Percentiles rank a stretch among this genome's conserved stretches.
phyloP scores from a whole-genome alignment of 2,329 filamentous ascomycete genomes.

The Ceratocystis alfenasii region DNA sequence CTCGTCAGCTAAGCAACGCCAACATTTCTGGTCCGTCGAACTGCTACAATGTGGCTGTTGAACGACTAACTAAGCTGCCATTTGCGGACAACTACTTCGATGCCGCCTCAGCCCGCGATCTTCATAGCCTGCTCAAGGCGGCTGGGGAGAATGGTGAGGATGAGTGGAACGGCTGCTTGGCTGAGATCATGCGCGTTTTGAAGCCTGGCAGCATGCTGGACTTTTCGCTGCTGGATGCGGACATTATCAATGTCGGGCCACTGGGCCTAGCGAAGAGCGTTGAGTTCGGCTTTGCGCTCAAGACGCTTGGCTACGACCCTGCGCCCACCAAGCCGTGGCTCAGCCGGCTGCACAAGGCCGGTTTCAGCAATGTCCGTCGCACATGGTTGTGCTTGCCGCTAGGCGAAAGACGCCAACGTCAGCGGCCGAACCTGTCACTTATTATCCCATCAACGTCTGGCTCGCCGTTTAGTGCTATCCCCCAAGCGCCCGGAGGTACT shows the following conservation, averaged over 20 bases:
- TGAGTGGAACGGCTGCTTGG: slow-evolving; percentile 76
- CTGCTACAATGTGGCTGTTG: slow-evolving; percentile 70
- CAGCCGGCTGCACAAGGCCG: slow-evolving; percentile 56
- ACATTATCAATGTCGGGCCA: slow-evolving; percentile 74
- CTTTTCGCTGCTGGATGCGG: slow-evolving; percentile 79
- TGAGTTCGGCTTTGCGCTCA: slow-evolving; percentile 83
- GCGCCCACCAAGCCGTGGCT: slow-evolving; percentile 72
- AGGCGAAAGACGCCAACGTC: slow-evolving; percentile 35
- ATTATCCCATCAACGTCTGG: slow-evolving; percentile 26
- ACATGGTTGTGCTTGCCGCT: slow-evolving; percentile 85
- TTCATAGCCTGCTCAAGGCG: slow-evolving; percentile 74
- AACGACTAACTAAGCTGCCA: slow-evolving; percentile 66
- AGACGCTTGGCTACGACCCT: slow-evolving; percentile 81
- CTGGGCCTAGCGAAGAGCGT: slow-evolving; percentile 71
- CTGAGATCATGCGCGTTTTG: slow-evolving; percentile 78
- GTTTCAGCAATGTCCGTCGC: slow-evolving; percentile 70
- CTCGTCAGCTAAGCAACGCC: slow-evolving; percentile 57
- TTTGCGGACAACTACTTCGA: slow-evolving; percentile 83
- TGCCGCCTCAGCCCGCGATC: slow-evolving; percentile 74
- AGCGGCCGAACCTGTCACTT: slow-evolving; percentile 26
- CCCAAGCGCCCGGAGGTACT: background rate
- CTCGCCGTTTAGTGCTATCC: background rate
- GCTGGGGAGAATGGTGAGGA: slow-evolving; percentile 56
- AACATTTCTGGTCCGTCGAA: slow-evolving; percentile 76
- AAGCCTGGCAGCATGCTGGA: slow-evolving; percentile 91